phyloP scores from a whole-genome alignment of 2,329 filamentous ascomycete species.

The Arthroderma sp. region DNA sequence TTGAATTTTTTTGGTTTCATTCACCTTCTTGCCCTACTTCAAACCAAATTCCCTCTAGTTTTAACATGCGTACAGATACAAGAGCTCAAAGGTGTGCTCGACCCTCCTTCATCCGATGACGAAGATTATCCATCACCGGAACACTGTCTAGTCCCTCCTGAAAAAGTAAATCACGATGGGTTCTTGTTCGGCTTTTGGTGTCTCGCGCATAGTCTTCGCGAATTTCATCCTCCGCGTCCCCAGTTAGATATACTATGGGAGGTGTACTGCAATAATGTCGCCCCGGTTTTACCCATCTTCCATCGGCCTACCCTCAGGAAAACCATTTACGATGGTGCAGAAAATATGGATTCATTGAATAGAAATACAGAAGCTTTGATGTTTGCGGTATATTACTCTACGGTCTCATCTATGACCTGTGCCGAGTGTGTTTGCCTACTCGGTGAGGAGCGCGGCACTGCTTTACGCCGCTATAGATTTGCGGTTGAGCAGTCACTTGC shows the following conservation, averaged over 20 bases:
- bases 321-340: slow-evolving; percentile 38
- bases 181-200: slow-evolving; percentile 51
- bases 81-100: slow-evolving; percentile 48
- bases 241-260: slow-evolving; percentile 43
- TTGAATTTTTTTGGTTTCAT: background rate
- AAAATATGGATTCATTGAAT: slow-evolving; percentile 37
- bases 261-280: slow-evolving; percentile 48
- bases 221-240: slow-evolving; percentile 41
- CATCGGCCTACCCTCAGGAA: slow-evolving; percentile 43
- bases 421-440: slow-evolving; percentile 33
- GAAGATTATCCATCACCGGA: slow-evolving; percentile 39
- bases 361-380: slow-evolving; percentile 45
- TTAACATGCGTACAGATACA: slow-evolving; percentile 35
- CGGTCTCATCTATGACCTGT: slow-evolving; percentile 31
- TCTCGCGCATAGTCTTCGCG: slow-evolving; percentile 40
- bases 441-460: slow-evolving; percentile 37
- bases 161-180: slow-evolving; percentile 39
- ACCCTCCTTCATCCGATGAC: slow-evolving; percentile 44
- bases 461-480: slow-evolving; percentile 47
- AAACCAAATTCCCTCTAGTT: background rate
- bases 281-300: slow-evolving; percentile 47
- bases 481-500: slow-evolving; percentile 51
- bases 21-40: too few relatives aligned
- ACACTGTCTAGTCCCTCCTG: slow-evolving; percentile 21
- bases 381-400: slow-evolving; percentile 50